Conservation (phyloP, 331 rosid species). For the Cydonia oblonga region DNA sequence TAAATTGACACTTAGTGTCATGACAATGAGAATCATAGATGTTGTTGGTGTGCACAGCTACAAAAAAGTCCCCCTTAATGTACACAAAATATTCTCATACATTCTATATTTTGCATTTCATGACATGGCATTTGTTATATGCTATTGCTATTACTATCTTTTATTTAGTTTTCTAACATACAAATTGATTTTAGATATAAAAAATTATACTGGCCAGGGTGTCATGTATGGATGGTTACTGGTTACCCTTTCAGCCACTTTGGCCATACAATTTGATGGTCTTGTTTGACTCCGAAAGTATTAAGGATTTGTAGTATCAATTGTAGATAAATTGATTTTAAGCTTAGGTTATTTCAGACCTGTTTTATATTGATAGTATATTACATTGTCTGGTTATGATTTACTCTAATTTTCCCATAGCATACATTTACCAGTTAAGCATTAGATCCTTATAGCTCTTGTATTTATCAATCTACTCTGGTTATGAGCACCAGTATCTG, state of each 20-base stretch:
- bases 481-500: background rate
- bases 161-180: background rate
- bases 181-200: background rate
- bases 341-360: background rate
- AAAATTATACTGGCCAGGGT: background rate
- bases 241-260: background rate
- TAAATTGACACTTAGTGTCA: background rate
- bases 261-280: background rate
- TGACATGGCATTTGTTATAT: background rate
- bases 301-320: background rate
- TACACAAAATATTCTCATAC: background rate
- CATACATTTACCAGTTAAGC: background rate
- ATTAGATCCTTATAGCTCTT: background rate
- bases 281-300: background rate
- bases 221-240: background rate
- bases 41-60: background rate
- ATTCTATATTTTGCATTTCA: background rate
- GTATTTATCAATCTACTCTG: background rate
- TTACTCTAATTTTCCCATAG: background rate
- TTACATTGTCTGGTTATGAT: background rate
- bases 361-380: background rate
- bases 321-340: background rate
- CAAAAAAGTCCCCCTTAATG: background rate
- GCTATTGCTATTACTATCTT: background rate
- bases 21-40: background rate